Evolutionary conservation across 1,284 basidiomycete species (phyloP).

Genomic region (Bondarzewia mesenterica): DNA sequence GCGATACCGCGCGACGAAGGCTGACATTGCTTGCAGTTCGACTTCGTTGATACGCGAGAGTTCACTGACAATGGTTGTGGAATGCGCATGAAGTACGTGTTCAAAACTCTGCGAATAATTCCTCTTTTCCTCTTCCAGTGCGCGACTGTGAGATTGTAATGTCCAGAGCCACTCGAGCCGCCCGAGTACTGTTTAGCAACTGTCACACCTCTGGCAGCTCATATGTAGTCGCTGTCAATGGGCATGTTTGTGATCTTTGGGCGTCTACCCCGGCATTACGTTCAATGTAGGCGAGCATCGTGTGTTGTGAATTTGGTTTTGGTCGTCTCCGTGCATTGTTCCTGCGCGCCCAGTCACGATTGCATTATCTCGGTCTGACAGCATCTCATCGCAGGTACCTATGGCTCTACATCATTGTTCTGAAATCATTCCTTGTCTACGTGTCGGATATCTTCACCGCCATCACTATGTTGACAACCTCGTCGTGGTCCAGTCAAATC

Average conservation of each 20-base stretch:
- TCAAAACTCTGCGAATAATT: not conserved
- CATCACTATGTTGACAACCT: conserved; percentile 91
- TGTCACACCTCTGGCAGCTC: no score
- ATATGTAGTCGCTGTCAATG: no score
- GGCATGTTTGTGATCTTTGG: no score
- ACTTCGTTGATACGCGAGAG: conserved; percentile 92
- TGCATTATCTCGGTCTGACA: no score
- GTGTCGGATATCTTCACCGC: conserved; percentile 97
- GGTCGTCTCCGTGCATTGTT: no score
- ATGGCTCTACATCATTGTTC: conserved; percentile 85
- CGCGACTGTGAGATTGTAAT: not conserved
- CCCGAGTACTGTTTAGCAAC: no score
- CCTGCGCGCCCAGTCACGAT: no score
- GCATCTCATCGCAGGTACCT: conserved; percentile 60
- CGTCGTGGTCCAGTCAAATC: conserved; percentile 86
- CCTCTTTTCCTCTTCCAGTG: not conserved
- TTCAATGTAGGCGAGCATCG: no score
- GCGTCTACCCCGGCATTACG: no score
- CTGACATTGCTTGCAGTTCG: conserved; percentile 58
- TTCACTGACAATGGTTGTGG: conserved; percentile 83
- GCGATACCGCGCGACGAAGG: conserved; percentile 2
- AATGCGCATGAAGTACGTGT: conserved; percentile 77
- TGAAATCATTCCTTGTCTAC: conserved; percentile 95
- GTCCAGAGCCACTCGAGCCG: not conserved
- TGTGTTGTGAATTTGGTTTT: no score